Evolutionary conservation across 2,329 filamentous ascomycete species (phyloP).

Genomic region (Colletotrichum chlorophyti): DNA sequence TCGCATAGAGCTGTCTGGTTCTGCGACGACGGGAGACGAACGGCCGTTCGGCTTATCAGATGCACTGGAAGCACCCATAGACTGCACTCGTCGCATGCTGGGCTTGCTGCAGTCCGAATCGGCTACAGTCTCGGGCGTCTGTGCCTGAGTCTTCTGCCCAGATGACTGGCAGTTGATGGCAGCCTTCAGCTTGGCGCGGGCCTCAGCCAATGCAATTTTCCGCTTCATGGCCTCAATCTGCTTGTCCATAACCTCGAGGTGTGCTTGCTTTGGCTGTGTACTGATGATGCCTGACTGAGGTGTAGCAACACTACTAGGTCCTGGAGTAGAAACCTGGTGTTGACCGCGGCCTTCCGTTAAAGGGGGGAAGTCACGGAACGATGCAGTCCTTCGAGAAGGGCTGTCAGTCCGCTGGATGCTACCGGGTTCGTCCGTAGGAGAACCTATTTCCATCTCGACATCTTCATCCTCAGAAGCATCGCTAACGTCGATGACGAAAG

Average conservation of each 20-base stretch:
- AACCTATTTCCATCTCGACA: slow-evolving; percentile 72
- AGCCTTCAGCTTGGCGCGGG: slow-evolving; percentile 54
- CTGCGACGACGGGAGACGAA: slow-evolving; percentile 34
- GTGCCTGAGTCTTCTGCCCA: slow-evolving; percentile 13
- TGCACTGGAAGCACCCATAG: slow-evolving; percentile 29
- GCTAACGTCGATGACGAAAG: slow-evolving; percentile 84
- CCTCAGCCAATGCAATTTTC: slow-evolving; percentile 65
- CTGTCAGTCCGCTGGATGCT: slow-evolving; percentile 39
- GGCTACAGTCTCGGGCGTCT: slow-evolving; percentile 15
- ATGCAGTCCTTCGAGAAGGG: slow-evolving; percentile 41
- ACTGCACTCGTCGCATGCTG: slow-evolving; percentile 27
- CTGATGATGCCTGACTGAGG: slow-evolving; percentile 42
- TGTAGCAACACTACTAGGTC: slow-evolving; percentile 41
- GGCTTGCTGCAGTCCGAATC: slow-evolving; percentile 27
- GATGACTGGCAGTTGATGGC: slow-evolving; percentile 14
- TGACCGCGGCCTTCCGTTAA: slow-evolving; percentile 46
- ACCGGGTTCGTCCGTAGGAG: slow-evolving; percentile 51
- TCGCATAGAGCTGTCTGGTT: slow-evolving; percentile 31
- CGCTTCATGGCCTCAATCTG: slow-evolving; percentile 68
- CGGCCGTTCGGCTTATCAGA: slow-evolving; percentile 29
- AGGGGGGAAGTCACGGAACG: slow-evolving; percentile 53
- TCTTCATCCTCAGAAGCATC: slow-evolving; percentile 70
- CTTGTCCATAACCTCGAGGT: slow-evolving; percentile 59
- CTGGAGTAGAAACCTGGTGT: slow-evolving; percentile 49
- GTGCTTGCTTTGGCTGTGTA: slow-evolving; percentile 42